Base-by-base conservation (phyloP, 164 flowering plant genomes). In the Vitis labrusca region DNA sequence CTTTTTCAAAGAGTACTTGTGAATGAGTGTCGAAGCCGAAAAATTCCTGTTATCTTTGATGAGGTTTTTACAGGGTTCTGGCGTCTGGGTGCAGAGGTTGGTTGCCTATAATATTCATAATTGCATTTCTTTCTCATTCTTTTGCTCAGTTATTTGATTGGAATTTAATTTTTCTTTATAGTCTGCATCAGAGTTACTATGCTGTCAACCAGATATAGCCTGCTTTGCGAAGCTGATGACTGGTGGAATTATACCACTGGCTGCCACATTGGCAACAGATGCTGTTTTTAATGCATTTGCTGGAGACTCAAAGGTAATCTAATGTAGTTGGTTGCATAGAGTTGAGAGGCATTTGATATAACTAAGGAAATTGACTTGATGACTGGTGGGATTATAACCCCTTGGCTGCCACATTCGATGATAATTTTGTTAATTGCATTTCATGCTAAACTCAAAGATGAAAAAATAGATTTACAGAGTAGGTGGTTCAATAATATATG, bases 11-110 rank as follows among this genome's bases (percentile, higher is more conserved):
- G 97, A 8, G 71, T 85, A 17, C 92, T 95, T 79, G 97, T 95
- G 48, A 88, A 73, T 50, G 94, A 89, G 74, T 95, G 98, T 73
- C 88, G 73, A 67, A 69, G 50, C 32, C 78, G 74, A 60, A 82
- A 82, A 52, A 85, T 95, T 77, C 99, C 99, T 48, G 89, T 93
- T 11, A 90, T 95, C 58, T 91, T 91, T 85, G 99, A 93, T 83
- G 98, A 93, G 77, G 93, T 95, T 67, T 95, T 91, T 74, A 90
- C 97, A 5, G 99, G 99, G 63, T 95, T 90, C 68, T 93, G 99
- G 99, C 99, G 98, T 65, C 84, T 95, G 72, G 99, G 98, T 67
- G 82, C 66, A 53, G 98, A 95, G 98, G 99, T 95, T 49, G 14
- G 84, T 74, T 53, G 53, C 27, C 29, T 23, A 53, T 14, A 13